Percentiles rank a stretch among this genome's conserved stretches.
Conservation (phyloP, 192 early-diverging fungal species). For the Coemansia sp. region DNA sequence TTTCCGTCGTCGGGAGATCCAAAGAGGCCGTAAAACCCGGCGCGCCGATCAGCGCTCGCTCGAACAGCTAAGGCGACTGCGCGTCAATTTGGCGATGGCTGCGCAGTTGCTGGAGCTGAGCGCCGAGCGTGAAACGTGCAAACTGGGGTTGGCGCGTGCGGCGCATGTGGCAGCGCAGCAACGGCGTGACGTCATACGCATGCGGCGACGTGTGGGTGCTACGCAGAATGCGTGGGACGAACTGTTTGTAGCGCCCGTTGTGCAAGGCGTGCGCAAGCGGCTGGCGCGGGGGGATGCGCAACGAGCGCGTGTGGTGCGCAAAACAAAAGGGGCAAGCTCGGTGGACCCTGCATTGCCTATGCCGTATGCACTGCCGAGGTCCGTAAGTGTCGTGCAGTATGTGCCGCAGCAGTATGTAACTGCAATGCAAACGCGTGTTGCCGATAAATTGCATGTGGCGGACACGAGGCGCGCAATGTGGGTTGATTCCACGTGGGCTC, state of each 20-base stretch:
- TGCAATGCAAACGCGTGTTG: slow-evolving; percentile 28
- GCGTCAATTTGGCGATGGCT: slow-evolving; percentile 74
- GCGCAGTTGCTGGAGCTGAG: slow-evolving; percentile 80
- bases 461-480: slow-evolving; percentile 17
- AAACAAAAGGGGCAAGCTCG: slow-evolving; percentile 5
- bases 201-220: slow-evolving; percentile 32
- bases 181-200: slow-evolving; percentile 30
- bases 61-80: slow-evolving; percentile 81
- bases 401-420: slow-evolving; percentile 15
- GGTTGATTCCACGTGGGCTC: slow-evolving; percentile 32
- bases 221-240: slow-evolving; percentile 22
- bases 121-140: slow-evolving; percentile 69
- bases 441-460: slow-evolving; percentile 5
- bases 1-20: slow-evolving; percentile 93
- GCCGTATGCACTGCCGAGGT: slow-evolving; percentile 38
- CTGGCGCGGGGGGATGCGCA: slow-evolving; percentile 26
- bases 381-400: slow-evolving; percentile 40
- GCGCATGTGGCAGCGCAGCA: slow-evolving; percentile 58
- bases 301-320: slow-evolving; percentile 15
- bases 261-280: slow-evolving; percentile 30
- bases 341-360: slow-evolving; percentile 16
- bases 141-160: slow-evolving; percentile 69
- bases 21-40: slow-evolving; percentile 80
- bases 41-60: slow-evolving; percentile 82
- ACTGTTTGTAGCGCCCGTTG: slow-evolving; percentile 42